Evolutionary conservation across 2,329 filamentous ascomycete species (phyloP).

Genomic region (Plenodomus lindquistii): DNA sequence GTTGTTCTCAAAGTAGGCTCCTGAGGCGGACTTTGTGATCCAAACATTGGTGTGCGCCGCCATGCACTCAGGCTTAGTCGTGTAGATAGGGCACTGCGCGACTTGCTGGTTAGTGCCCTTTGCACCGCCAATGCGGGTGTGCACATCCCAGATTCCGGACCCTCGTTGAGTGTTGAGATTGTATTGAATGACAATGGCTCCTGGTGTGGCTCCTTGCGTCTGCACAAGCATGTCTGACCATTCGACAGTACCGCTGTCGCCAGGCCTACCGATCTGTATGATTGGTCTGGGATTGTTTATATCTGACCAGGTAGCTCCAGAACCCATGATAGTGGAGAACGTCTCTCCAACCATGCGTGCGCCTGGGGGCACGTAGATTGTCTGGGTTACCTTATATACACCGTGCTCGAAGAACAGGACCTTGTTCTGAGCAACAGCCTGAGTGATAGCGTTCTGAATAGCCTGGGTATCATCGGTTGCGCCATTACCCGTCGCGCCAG

Average conservation of each 20-base stretch:
- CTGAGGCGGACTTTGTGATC: conserved; percentile 58
- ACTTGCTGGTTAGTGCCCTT: conserved; percentile 79
- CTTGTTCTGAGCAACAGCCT: conserved; percentile 57
- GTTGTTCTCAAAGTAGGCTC: conserved; percentile 80
- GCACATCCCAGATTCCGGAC: conserved; percentile 83
- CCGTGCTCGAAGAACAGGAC: conserved; percentile 64
- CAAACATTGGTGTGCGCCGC: conserved; percentile 65
- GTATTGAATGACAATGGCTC: conserved; percentile 74
- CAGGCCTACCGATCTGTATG: conserved; percentile 66
- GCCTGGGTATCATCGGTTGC: conserved; percentile 79
- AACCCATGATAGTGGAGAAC: conserved; percentile 82
- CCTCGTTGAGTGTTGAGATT: conserved; percentile 58
- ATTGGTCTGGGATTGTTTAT: conserved; percentile 66
- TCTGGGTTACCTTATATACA: conserved; percentile 61
- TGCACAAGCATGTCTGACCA: conserved; percentile 75
- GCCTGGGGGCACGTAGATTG: conserved; percentile 64
- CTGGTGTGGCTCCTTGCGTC: conserved; percentile 69
- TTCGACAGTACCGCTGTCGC: conserved; percentile 70
- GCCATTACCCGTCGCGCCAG: conserved; percentile 75
- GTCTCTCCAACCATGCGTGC: conserved; percentile 84
- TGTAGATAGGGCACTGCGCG: conserved; percentile 73
- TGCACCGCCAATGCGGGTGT: conserved; percentile 81
- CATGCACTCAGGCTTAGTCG: conserved; percentile 65
- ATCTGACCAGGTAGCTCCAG: conserved; percentile 57
- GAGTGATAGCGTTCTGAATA: conserved; percentile 75